A percentile compares a stretch with the other conserved stretches of the same genome.
Evolutionary conservation across 2,329 filamentous ascomycete genomes (phyloP).

Genomic region (Tolypocladium paradoxum): DNA sequence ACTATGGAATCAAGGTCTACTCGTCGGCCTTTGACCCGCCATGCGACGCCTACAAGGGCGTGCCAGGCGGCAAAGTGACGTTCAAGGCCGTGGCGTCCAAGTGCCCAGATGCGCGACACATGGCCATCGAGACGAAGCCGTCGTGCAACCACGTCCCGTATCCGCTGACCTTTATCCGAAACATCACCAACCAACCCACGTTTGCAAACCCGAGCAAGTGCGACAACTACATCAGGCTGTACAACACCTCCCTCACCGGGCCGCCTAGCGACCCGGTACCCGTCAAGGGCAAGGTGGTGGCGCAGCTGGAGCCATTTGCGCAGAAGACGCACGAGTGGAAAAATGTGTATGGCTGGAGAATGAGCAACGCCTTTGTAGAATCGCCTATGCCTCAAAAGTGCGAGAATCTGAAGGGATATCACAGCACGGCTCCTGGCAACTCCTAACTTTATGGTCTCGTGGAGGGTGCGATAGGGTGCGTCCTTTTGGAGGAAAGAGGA

Average conservation of each 20-base stretch:
- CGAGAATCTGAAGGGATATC: background rate
- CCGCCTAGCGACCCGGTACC: slow-evolving; percentile 14
- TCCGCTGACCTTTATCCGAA: slow-evolving; percentile 32
- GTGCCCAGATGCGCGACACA: slow-evolving; percentile 7
- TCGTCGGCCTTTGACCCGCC: slow-evolving; percentile 32
- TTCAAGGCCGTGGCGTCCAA: slow-evolving; percentile 11
- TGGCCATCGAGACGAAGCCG: slow-evolving; percentile 6
- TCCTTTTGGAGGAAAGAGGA: too few species aligned
- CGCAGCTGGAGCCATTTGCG: slow-evolving; percentile 16
- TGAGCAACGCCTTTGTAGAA: background rate
- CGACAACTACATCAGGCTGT: slow-evolving; percentile 32
- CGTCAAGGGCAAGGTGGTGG: slow-evolving; percentile 12
- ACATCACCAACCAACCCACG: slow-evolving; percentile 43
- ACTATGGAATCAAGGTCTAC: slow-evolving; percentile 33
- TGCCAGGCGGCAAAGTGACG: background rate
- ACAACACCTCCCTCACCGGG: slow-evolving; percentile 24
- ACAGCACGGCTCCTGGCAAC: background rate
- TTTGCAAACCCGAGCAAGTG: slow-evolving; percentile 28
- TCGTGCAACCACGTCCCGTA: slow-evolving; percentile 10
- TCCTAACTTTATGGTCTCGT: background rate
- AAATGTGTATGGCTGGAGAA: background rate
- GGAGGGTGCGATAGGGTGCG: too few species aligned
- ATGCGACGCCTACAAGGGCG: slow-evolving; percentile 34
- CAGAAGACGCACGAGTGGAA: background rate
- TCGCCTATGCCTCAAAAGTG: background rate